phyloP scores from a whole-genome alignment of 768 basidiomycete genomes.

The Amylocystis lapponica region DNA sequence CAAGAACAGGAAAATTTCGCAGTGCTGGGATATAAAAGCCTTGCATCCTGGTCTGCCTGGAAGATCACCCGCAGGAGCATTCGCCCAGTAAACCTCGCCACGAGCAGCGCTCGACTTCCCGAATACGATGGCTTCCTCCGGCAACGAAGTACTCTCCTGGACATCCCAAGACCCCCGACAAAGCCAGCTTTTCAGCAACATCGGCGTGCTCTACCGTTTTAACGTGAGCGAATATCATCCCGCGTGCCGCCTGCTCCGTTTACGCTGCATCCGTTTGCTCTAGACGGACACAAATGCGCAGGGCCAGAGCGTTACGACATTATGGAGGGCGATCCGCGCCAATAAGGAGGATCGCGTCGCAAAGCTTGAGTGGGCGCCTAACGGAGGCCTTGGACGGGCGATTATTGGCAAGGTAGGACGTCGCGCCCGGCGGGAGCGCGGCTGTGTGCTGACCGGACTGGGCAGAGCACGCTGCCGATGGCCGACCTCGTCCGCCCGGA shows the following conservation, averaged over 20 bases:
- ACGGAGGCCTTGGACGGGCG: constrained; percentile 78
- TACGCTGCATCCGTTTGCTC: too few relatives aligned
- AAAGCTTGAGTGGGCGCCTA: constrained; percentile 81
- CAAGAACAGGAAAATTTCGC: constrained; percentile 42
- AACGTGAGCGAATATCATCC: constrained; percentile 41
- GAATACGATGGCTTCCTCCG: constrained; percentile 37
- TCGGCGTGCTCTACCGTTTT: constrained; percentile 79
- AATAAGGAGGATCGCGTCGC: constrained; percentile 87
- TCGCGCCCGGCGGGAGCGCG: constrained; percentile 3
- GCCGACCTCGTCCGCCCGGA: constrained; percentile 74
- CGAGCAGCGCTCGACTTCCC: constrained; percentile 15
- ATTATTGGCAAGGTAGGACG: constrained; percentile 70
- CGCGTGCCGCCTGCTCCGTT: too few relatives aligned
- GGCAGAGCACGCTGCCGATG: constrained; percentile 74
- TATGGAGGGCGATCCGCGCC: constrained; percentile 75
- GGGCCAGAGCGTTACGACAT: constrained; percentile 69
- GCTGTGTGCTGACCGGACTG: constrained; percentile 21
- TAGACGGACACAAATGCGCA: constrained; percentile 61
- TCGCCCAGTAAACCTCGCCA: constrained; percentile 8
- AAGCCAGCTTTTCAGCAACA: constrained; percentile 76
- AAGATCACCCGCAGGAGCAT: constrained; percentile 5
- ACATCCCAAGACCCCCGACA: constrained; percentile 83
- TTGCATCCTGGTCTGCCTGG: constrained; percentile 5
- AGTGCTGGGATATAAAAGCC: constrained; percentile 48
- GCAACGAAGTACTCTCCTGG: constrained; percentile 71